Evolutionary conservation across 148 eudicot genomes (phyloP).

Genomic region (Dysphania ambrosioides): DNA sequence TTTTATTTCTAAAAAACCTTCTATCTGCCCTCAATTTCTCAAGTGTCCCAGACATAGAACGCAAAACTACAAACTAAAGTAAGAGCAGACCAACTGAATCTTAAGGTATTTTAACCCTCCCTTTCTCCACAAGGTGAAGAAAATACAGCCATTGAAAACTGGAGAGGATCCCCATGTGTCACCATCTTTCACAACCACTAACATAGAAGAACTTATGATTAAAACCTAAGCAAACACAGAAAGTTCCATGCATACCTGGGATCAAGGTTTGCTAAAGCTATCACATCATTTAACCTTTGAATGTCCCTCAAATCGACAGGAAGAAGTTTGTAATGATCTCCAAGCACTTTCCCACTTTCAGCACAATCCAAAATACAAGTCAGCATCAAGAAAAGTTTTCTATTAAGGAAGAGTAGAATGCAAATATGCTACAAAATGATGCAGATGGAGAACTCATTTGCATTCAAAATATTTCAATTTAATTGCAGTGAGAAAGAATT

Average conservation of each 20-base stretch:
- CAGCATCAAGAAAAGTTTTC: slow-evolving; percentile 10
- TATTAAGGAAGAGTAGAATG: not conserved
- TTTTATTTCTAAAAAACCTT: not conserved
- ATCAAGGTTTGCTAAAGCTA: slow-evolving; percentile 70
- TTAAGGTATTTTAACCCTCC: not conserved
- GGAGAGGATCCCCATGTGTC: not conserved
- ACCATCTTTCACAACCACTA: not conserved
- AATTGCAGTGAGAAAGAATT: not conserved
- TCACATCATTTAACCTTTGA: slow-evolving; percentile 52
- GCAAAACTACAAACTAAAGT: not conserved
- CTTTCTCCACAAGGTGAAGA: not conserved
- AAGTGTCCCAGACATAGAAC: not conserved
- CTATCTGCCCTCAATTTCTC: not conserved
- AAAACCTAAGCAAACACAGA: not conserved
- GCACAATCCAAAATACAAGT: slow-evolving; percentile 27
- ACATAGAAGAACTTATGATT: not conserved
- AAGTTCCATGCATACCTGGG: slow-evolving; percentile 59
- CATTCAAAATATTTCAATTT: not conserved
- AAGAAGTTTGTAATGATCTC: slow-evolving; percentile 85
- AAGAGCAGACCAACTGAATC: not conserved
- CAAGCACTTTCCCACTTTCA: slow-evolving; percentile 85
- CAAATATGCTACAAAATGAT: not conserved
- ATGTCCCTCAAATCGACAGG: slow-evolving; percentile 88
- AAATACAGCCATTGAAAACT: not conserved
- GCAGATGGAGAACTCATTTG: not conserved